Base-by-base conservation (phyloP, 139 green algal genomes). In the Chlorella sp. region DNA sequence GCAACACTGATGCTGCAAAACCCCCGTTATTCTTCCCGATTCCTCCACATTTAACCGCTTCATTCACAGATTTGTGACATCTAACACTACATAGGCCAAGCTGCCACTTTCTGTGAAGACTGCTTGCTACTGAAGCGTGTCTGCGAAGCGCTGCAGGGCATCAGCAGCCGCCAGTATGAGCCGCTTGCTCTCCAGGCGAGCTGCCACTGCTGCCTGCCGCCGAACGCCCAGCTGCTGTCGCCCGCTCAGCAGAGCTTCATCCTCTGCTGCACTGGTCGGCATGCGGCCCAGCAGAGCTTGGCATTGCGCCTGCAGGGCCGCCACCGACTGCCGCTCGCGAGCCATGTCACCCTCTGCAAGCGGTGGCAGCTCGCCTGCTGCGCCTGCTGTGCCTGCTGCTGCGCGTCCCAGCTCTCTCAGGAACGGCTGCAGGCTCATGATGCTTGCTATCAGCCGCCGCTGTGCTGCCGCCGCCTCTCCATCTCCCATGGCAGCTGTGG, bases 391-490 rank as follows among this genome's bases (percentile, higher is more conserved):
- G 34, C 67, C 67, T 38, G 44, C 26, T 39, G 41, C 65, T 7
- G 38, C 21, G 13, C 60, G 56, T 30, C 56, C 57, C 16, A 74
- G n/a, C 34, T 44, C 41, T 26, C 74, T 6, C 51, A 84, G 36
- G 32, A 87, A 89, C 0, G 86, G 86, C 65, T 89, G 63, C 56
- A 89, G 74, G 15, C 81, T 87, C 74, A 81, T 32, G 39, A 83
- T 23, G 26, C n/a, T 70, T 0, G 78, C 78, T 30, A 74, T 60
- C 78, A 64, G 78, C 34, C 78, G 78, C 34, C 75, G 75, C 56
- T 32, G 25, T 0, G 36, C 25, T 15, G n/a, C 78, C 30, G 41
- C 41, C n/a, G 62, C 18, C 64, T 63, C 39, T 39, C 63, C 28
- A 41, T 75, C 63, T 4, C 63, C 41, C 63, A 39, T 47, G 7